phyloP scores from a whole-genome alignment of 306 rosid genomes.

The Dryas alaskensis region DNA sequence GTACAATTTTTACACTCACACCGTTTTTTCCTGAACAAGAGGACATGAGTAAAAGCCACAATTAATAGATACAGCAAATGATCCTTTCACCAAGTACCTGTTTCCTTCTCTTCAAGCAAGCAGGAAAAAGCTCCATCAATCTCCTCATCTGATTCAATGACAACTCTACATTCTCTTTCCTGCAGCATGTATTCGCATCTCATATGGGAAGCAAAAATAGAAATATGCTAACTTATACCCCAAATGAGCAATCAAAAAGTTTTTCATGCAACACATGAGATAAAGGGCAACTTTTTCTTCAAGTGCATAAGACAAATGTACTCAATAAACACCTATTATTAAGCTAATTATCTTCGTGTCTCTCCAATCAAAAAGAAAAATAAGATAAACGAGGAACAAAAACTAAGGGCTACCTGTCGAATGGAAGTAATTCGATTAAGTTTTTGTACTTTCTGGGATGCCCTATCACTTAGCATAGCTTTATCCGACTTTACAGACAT shows the following conservation, averaged over 20 bases:
- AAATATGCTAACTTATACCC: background rate
- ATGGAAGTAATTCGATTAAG: constrained; percentile 32
- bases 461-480: constrained; percentile 33
- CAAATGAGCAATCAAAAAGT: constrained; percentile 19
- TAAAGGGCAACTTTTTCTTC: constrained; percentile 16
- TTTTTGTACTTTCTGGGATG: constrained; percentile 39
- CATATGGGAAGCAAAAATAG: constrained; percentile 18
- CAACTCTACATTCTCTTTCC: constrained; percentile 54
- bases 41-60: constrained; percentile 4
- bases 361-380: constrained; percentile 14
- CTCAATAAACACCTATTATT: background rate
- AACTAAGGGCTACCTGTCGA: constrained; percentile 41
- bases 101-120: constrained; percentile 47
- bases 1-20: background rate
- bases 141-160: constrained; percentile 90
- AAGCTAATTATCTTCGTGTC: constrained; percentile 1
- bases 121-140: constrained; percentile 61
- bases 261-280: constrained; percentile 16
- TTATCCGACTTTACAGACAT: constrained; percentile 56
- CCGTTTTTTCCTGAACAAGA: background rate
- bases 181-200: constrained; percentile 41
- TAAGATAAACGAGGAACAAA: background rate
- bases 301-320: constrained; percentile 19
- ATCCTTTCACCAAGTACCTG: constrained; percentile 54
- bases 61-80: constrained; percentile 13